Percentiles rank a stretch among this genome's conserved stretches.
These are phyloP conservation scores for Mentha longifolia DNA, from an alignment of 257 asterid genomes.

Conservation along the genomic window DNA sequence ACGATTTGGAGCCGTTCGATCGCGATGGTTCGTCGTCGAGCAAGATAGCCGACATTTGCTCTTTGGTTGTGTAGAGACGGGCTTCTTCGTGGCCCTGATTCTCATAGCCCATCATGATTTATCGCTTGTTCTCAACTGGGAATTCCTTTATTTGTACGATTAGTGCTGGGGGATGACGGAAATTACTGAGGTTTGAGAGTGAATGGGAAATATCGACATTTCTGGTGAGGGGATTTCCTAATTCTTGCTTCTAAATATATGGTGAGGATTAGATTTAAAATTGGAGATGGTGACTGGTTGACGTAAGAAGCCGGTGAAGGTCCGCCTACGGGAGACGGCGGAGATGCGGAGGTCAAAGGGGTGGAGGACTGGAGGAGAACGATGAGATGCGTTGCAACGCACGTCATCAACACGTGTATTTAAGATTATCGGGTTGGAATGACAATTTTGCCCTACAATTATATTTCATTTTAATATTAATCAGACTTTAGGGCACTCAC, in stretches of 20 bases:
- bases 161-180: not conserved
- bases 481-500: too few relatives aligned
- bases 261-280: not conserved
- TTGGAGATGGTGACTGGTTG: constrained; percentile 7
- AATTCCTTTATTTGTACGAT: not conserved
- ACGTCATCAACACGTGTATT: too few relatives aligned
- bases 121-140: constrained; percentile 26
- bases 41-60: constrained; percentile 62
- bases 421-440: too few relatives aligned
- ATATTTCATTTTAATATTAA: too few relatives aligned
- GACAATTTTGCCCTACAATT: too few relatives aligned
- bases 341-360: constrained; percentile 30
- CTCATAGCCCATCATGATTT: constrained; percentile 71
- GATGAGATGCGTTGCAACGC: constrained; percentile 11
- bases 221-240: constrained; percentile 5
- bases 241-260: not conserved
- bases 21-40: constrained; percentile 53
- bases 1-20: constrained; percentile 48
- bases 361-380: constrained; percentile 35
- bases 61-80: constrained; percentile 54
- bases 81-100: constrained; percentile 63
- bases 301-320: constrained; percentile 1
- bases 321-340: constrained; percentile 15
- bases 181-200: constrained; percentile 14
- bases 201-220: constrained; percentile 17